Evolutionary conservation across 805 yeast genomes (phyloP), one percentile per base, ranked within the genome.

Genomic region (Candida dendrica): DNA sequence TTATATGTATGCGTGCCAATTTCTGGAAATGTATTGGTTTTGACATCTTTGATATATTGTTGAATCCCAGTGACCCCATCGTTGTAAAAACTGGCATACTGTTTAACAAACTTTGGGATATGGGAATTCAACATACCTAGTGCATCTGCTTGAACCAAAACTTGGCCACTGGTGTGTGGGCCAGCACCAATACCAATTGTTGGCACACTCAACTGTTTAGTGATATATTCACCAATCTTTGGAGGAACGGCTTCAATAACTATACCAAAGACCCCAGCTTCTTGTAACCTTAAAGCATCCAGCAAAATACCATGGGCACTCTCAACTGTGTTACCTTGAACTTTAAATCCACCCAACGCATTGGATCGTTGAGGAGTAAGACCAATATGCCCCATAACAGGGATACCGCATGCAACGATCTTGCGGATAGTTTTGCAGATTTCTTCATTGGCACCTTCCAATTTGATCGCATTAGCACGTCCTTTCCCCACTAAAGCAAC

Each of bases 151-250:
- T 84, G 80, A 0, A 91, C 98, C 32, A 91, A 69, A 1, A 91
- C 96, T 60, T 93, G 98, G 0, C 96, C 98, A 30, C 85, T 76
- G 8, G 91, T 82, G 8, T 65, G 65, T 18, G 79, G 75, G 1
- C 98, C 98, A 0, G 98, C 96, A 4, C 98, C 98, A 38, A 91
- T 91, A 3, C 98, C 98, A 49, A 91, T 89, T 1, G 95, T 85
- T 0, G 98, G 97, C 1, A 91, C 69, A 1, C 58, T 39, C 27
- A 89, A 58, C 13, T 67, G 64, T 2, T 68, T 58, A 0, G 96
- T 84, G 24, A 93, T 77, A 42, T 68, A 65, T 36, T 68, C 59
- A 0, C 91, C 91, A 11, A 93, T 63, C 43, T 72, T 72, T 42
- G 75, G 76, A 1, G 98, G 98, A 4, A 91, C 75, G 40, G 97